These are phyloP conservation scores for Tricholoma matsutake DNA, from an alignment of 768 basidiomycete genomes.

Conservation along the genomic window DNA sequence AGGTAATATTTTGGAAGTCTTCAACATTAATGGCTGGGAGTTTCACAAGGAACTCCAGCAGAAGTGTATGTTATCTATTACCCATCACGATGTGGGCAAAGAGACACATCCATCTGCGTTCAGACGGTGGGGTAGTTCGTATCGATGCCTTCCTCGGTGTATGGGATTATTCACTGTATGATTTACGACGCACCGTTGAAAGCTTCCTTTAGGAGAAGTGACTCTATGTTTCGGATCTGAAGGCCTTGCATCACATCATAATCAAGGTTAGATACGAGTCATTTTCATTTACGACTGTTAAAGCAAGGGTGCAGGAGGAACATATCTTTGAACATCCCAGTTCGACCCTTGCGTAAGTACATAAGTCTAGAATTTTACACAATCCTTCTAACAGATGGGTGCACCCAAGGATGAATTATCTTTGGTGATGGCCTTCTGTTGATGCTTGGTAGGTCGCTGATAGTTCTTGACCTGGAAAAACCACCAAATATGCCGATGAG, in stretches of 20 bases:
- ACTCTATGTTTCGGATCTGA: slow-evolving; percentile 36
- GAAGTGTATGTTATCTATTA: neutral
- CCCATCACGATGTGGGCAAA: neutral
- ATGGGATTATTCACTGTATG: neutral
- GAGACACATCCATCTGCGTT: neutral
- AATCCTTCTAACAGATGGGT: neutral
- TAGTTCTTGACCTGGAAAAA: too few relatives aligned
- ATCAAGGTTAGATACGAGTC: slow-evolving; percentile 24
- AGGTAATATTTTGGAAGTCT: neutral
- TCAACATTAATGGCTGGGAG: neutral
- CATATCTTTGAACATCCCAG: slow-evolving; percentile 34
- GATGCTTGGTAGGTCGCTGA: slow-evolving; percentile 4
- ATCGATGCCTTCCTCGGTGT: slow-evolving; percentile 18
- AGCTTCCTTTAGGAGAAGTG: slow-evolving; percentile 3
- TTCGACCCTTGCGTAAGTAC: slow-evolving; percentile 27
- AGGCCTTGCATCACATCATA: slow-evolving; percentile 32
- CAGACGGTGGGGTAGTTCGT: slow-evolving; percentile 16
- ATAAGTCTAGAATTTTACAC: neutral
- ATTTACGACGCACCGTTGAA: neutral
- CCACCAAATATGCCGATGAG: too few relatives aligned
- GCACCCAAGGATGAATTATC: neutral
- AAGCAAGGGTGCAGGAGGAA: slow-evolving; percentile 5
- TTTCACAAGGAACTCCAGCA: slow-evolving; percentile 2
- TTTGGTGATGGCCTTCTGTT: slow-evolving; percentile 5
- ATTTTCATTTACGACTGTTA: neutral